Base-by-base conservation (phyloP, 768 basidiomycete species). In the Hericium coralloides region DNA sequence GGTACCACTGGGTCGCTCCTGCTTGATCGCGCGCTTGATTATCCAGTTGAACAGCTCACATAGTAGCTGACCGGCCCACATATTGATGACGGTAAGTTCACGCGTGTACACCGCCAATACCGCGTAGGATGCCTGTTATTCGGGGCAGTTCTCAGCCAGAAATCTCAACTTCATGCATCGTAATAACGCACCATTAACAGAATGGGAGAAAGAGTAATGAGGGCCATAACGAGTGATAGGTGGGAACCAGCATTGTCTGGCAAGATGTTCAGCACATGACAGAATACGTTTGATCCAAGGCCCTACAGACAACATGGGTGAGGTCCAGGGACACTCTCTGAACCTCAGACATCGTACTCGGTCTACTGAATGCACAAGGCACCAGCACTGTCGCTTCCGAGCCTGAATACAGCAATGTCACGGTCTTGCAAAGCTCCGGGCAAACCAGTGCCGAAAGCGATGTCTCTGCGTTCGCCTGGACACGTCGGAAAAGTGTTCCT, bases 61-160 rank as follows among this genome's bases (percentile, higher is more conserved):
- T 3, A 76, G 72, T 55, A 89, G 66, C 66, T 93, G 91, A 36
- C 91, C 91, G 0, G 77, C 76, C 86, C 89, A 90, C 89, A 92
- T 92, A 47, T 83, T 76, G 59, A 91, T 78, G 66, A 93, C 78
- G n/a, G 85, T 72, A 52, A 87, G 79, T 69, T 93, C 91, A 26
- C 91, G 83, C 3, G 86, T 89, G 60, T 85, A 81, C 3, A 89
- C 77, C 2, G 83, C 79, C 10, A 92, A 74, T 2, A 77, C 85
- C 7, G 87, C 87, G 68, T 92, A 92, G 12, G 88, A 85, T 38
- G 90, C 82, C 89, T 92, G 15, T 18, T n/a, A 45, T 18, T 45
- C 17, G 12, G n/a, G 17, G 43, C 17, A 45, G 17, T 45, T 20
- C 17, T 6, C 12, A 41, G 12, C 58, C 18, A 14, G 38, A 23